These are phyloP conservation scores for Colletotrichum lindemuthianum DNA, from an alignment of 2,329 filamentous ascomycete species.

Conservation along the genomic window DNA sequence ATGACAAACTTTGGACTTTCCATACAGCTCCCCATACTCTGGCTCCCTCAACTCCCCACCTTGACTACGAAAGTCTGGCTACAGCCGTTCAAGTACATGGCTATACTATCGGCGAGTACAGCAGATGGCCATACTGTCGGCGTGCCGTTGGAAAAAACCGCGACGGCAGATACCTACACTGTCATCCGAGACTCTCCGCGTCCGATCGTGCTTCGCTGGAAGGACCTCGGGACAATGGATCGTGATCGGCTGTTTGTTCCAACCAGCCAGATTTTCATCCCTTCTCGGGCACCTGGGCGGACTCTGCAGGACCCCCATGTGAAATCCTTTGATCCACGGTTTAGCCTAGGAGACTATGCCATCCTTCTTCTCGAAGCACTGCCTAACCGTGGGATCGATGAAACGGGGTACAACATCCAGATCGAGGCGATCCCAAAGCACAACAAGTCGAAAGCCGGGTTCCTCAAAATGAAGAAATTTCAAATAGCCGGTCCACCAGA, in stretches of 20 bases:
- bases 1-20: constrained; percentile 34
- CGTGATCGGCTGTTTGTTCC: not conserved
- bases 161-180: not conserved
- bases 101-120: not conserved
- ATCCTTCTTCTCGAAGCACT: constrained; percentile 15
- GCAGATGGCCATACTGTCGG: constrained; percentile 6
- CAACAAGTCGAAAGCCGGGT: constrained; percentile 9
- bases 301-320: not conserved
- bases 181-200: constrained; percentile 23
- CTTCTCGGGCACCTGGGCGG: constrained; percentile 8
- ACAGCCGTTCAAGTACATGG: constrained; percentile 1
- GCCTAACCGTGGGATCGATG: not conserved
- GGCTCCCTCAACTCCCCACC: not conserved
- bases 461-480: constrained; percentile 18
- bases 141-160: constrained; percentile 15
- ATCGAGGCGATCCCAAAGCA: constrained; percentile 25
- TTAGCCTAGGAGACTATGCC: constrained; percentile 20
- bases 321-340: not conserved
- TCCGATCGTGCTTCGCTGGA: constrained; percentile 10
- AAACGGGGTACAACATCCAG: not conserved
- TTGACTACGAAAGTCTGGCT: not conserved
- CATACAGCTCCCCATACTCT: constrained; percentile 18
- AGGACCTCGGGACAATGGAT: not conserved
- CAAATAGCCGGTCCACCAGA: not conserved
- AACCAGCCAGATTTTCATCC: constrained; percentile 19